Percentiles rank a stretch among this genome's conserved stretches.
phyloP scores from a whole-genome alignment of 805 yeast genomes.

The Cyberlindnera mississippiensis region DNA sequence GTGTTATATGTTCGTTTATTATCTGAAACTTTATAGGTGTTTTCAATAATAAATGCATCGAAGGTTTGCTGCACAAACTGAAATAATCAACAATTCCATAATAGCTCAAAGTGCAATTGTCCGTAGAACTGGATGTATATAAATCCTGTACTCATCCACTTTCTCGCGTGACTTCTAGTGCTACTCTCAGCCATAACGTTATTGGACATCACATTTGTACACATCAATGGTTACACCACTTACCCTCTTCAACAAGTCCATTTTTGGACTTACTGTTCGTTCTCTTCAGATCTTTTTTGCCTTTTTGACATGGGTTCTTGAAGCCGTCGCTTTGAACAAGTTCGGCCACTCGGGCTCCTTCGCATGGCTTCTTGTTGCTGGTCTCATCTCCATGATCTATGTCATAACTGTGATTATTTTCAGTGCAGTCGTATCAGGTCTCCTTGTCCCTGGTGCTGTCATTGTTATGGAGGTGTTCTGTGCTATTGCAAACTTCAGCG shows the following conservation, averaged over 20 bases:
- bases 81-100: too few relatives aligned
- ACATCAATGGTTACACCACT: not conserved
- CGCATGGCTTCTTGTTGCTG: constrained; percentile 15
- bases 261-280: constrained; percentile 14
- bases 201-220: too few relatives aligned
- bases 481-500: constrained; percentile 17
- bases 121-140: too few relatives aligned
- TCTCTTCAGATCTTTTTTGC: constrained; percentile 12
- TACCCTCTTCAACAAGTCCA: not conserved
- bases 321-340: constrained; percentile 9
- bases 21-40: too few relatives aligned
- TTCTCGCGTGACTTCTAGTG: too few relatives aligned
- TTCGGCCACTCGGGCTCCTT: constrained; percentile 9
- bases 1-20: too few relatives aligned
- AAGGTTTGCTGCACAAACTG: too few relatives aligned
- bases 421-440: constrained; percentile 2
- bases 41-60: too few relatives aligned
- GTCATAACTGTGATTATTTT: constrained; percentile 5
- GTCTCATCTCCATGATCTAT: constrained; percentile 12
- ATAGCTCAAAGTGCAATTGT: too few relatives aligned
- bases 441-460: constrained; percentile 15
- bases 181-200: too few relatives aligned
- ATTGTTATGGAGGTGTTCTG: constrained; percentile 13
- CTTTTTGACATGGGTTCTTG: constrained; percentile 15
- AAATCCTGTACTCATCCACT: too few relatives aligned